Base-by-base conservation (phyloP, 305 asterid species). In the Rubia peregrina region DNA sequence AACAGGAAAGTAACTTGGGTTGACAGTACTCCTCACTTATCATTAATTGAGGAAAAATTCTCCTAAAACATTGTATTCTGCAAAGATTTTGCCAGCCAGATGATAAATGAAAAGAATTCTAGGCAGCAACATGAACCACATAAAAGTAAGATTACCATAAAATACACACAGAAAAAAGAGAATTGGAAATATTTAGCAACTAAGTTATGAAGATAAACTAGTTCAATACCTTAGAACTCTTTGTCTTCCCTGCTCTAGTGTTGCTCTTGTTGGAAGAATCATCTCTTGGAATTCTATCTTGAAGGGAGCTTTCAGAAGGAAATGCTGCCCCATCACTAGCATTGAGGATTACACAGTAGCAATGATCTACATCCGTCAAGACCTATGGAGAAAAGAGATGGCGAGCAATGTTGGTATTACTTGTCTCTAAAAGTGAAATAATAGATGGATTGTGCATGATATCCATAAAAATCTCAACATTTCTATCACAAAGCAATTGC, bases 331-430 rank as follows among this genome's bases (percentile, higher is more conserved):
- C 99, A 66, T 85, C 88, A 72, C 85, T 86, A 61, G 99, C 99
- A 76, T 94, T 86, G 74, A 94, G 88, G 77, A 94, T 79, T 56
- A 94, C 98, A 76, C 98, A 91, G 70, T 91, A 94, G 80, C 99
- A 94, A 84, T 94, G 96, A 76, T 94, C 99, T 42, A 90, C 82
- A 82, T 94, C 99, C 43, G 96, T 91, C 81, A 94, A 83, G 61
- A 94, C 99, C 99, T 94, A 87, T 56, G 53, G 33, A 55, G 68
- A 60, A 44, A 65, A 56, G 44, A 48, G 61, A 42, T 38, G 19
- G 55, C 38, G 9, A 46, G 16, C 19, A 44, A 30, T 13, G 1
- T 19, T 69, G 59, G 62, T 19, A 49, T 62, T 12, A 70, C 30
- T 14, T 14, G 59, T 41, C 56, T 24, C 46, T 13, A n/a, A 4